phyloP scores from a whole-genome alignment of 345 rosid genomes.

The Lenwebbia sp. region DNA sequence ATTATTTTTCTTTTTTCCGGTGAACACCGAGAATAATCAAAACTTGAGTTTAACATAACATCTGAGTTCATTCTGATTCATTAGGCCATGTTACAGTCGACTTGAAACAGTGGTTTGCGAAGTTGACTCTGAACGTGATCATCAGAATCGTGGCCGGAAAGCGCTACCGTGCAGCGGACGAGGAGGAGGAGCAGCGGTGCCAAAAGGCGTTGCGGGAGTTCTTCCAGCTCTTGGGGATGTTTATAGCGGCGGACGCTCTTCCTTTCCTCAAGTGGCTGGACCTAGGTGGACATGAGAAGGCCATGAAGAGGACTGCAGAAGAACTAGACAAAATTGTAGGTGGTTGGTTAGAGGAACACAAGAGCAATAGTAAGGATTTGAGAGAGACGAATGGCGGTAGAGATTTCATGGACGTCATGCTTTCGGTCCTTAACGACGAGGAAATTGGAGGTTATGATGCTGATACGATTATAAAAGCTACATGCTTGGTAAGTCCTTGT shows the following conservation, averaged over 20 bases:
- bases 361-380: neutral
- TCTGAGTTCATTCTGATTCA: neutral
- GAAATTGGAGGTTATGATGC: neutral
- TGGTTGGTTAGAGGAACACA: conserved; percentile 15
- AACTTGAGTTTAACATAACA: neutral
- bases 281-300: conserved; percentile 14
- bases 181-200: conserved; percentile 5
- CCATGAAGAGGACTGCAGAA: conserved; percentile 7
- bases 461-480: neutral
- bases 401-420: conserved; percentile 17
- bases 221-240: neutral
- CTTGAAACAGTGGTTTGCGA: conserved; percentile 16
- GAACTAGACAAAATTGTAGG: conserved; percentile 1
- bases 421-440: neutral
- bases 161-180: conserved; percentile 6
- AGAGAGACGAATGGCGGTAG: neutral
- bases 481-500: neutral
- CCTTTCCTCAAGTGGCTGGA: conserved; percentile 19
- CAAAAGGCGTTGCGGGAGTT: conserved; percentile 2
- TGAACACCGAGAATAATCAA: neutral
- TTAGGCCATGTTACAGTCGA: conserved; percentile 11
- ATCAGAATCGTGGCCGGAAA: conserved; percentile 22
- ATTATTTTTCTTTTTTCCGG: neutral
- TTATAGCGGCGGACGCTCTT: conserved; percentile 8
- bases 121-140: conserved; percentile 12